Evolutionary conservation across 352 stramenopile genomes (phyloP), one percentile per base, ranked within the genome.

Genomic region (Thalassiosira delicatula): DNA sequence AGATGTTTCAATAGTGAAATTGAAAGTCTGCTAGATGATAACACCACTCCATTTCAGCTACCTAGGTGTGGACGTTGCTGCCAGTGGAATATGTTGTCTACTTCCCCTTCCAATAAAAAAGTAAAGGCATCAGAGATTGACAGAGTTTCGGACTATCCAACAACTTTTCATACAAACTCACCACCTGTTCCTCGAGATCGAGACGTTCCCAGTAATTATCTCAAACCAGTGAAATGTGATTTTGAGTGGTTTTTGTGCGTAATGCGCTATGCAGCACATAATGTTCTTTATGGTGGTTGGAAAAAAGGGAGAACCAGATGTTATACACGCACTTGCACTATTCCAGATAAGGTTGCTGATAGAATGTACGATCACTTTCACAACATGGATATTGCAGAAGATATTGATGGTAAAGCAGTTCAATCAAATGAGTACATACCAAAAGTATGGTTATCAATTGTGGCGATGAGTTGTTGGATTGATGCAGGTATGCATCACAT

Each of bases 401-500:
- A 57, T 7, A 57, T 25, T 57, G 46, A 57, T 25, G 46, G 5
- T 3, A 25, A 19, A 57, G 14, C 46, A 46, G n/a, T n/a, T 49
- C 40, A 49, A 19, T 49, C 40, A 9, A 19, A 49, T 19, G 40
- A 9, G 9, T 57, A 21, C 46, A 57, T 57, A 57, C 46, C 46
- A 27, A 7, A 57, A 27, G 46, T 57, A 8, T 57, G 46, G 19
- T 25, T 19, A n/a, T 57, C 19, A 57, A 57, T 21, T 57, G 46
- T 57, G 14, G 4, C 46, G 7, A 57, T 57, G 46, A 25, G 7
- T 57, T 9, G 11, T 21, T 57, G 46, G 46, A 57, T 57, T 57
- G 46, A 57, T 25, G 46, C 46, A 57, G 7, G 7, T 21, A 57
- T 57, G 46, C 46, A 57, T 57, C 46, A 21, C 25, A 57, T 57